Base-by-base conservation (phyloP, 2,329 filamentous ascomycete species). In the Beauveria medogensis region DNA sequence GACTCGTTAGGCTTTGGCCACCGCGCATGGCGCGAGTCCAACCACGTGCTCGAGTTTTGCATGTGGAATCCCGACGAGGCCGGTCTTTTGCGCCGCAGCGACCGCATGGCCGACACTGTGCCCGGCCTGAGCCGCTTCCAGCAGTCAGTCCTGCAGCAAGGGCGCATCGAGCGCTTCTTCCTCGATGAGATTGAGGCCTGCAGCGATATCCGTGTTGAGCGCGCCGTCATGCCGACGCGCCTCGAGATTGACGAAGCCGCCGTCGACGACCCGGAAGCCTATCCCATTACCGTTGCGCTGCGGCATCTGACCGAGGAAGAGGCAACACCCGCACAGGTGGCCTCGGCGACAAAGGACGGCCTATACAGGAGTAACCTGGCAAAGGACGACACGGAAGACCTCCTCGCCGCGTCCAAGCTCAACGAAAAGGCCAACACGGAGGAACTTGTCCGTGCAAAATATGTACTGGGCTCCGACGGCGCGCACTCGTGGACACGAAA, bases 111-210 rank as follows among this genome's bases (percentile, higher is more conserved):
- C 0, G 86, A 90, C 70, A 87, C 82, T 0, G 82, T 83, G 51
- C 78, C 80, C 0, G 84, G 83, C 0, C 75, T 88, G 55, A 86
- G 80, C 24, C 79, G 81, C 5, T 89, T 88, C 65, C 82, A 84
- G 59, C 82, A 90, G 68, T 81, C 85, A 3, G 83, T 89, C 4
- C 71, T 92, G 44, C 87, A 90, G 65, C 88, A 91, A 72, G 88
- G 87, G 3, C 81, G 87, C 1, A 84, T 90, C 63, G 88, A 91
- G 68, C 76, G 80, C 1, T 87, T 86, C 69, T 85, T 89, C 65
- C 75, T 87, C 0, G 84, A 88, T 63, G 79, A 81, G 51, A 82
- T 88, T 12, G 61, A 63, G 7, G 59, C 61, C 3, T 53, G 52
- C 37, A 68, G 69, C 47, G 63, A 65, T 18, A 79, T 86, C 52